phyloP scores from a whole-genome alignment of 2,329 filamentous ascomycete genomes.

The Elsinoe batatas region DNA sequence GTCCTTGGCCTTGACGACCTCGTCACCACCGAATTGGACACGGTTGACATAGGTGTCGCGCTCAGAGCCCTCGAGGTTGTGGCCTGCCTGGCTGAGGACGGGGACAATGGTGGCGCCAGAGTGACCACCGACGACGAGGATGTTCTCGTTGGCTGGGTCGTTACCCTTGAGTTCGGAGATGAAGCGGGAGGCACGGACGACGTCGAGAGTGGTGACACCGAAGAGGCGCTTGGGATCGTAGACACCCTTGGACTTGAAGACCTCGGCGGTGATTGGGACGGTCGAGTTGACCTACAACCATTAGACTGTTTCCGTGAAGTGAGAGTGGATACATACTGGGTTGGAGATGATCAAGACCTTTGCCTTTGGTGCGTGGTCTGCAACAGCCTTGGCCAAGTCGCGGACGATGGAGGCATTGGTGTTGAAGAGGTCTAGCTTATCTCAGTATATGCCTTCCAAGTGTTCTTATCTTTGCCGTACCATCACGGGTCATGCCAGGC shows the following conservation, averaged over 20 bases:
- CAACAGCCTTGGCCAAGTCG: slow-evolving; percentile 90
- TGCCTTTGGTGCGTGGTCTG: slow-evolving; percentile 79
- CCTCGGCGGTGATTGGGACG: slow-evolving; percentile 92
- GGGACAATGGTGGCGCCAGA: slow-evolving; percentile 97
- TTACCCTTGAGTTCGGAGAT: slow-evolving; percentile 87
- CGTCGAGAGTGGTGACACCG: slow-evolving; percentile 97
- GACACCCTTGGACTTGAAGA: slow-evolving; percentile 89
- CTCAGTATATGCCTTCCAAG: neutral
- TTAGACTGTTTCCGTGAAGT: slow-evolving; percentile 13
- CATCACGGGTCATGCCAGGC: slow-evolving; percentile 98
- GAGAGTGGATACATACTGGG: slow-evolving; percentile 50
- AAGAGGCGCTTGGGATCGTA: slow-evolving; percentile 99
- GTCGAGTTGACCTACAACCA: slow-evolving; percentile 75
- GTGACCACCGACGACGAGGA: slow-evolving; percentile 95
- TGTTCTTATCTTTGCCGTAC: slow-evolving; percentile 32
- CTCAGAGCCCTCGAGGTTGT: slow-evolving; percentile 72
- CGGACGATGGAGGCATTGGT: slow-evolving; percentile 99
- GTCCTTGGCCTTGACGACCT: slow-evolving; percentile 98
- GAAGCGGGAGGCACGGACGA: slow-evolving; percentile 95
- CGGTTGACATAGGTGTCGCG: slow-evolving; percentile 73
- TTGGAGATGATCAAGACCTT: slow-evolving; percentile 97
- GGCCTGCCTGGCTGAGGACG: slow-evolving; percentile 86
- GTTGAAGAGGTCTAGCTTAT: slow-evolving; percentile 79
- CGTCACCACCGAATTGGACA: slow-evolving; percentile 97
- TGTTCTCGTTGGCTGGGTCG: slow-evolving; percentile 85